Evolutionary conservation across 345 rosid genomes (phyloP), one percentile per base, ranked within the genome.

Genomic region (Gossypium arboreum): DNA sequence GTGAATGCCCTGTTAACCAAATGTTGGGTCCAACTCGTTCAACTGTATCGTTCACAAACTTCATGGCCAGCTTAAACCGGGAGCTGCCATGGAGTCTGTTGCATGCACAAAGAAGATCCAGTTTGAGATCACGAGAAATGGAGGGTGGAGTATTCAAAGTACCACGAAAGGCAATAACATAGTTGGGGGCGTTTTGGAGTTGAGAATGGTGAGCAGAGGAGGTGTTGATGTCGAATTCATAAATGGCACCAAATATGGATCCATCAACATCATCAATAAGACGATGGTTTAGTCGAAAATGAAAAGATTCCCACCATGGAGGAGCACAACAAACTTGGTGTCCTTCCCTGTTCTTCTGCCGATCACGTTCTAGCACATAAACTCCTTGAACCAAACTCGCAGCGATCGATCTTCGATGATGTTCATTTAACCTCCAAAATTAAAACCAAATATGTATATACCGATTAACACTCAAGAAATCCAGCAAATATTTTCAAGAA

Each of bases 1-100:
- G 87, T 70, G 91, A 91, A 77, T 91, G 96, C 39, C 96, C 93
- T 0, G 89, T 82, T 24, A 91, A 69, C 93, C 93, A 91, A 1
- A 87, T 79, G 39, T 83, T 84, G 1, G 80, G 72, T 51, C 73
- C 45, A 43, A 74, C 74, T 3, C 88, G 90, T 9, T 82, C 81
- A 62, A 85, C 88, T 60, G 79, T 58, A 41, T 75, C 75, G 64
- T 79, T 74, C n/a, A 84, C 81, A 18, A 83, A 86, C 58, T 87
- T 82, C 47, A 89, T 75, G 4, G 87, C 91, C 22, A 84, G 82
- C 76, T 84, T 76, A 70, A 85, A 86, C 18, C 93, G 84, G 25
- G 83, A 78, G 72, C 86, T 87, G 68, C 78, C 82, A 15, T 87
- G 90, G 16, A 86, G 91, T 43, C 78, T 74, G 61, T 84, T 83